Evolutionary conservation across 257 asterid genomes (phyloP).

Genomic region (Solanum infundibuliforme): DNA sequence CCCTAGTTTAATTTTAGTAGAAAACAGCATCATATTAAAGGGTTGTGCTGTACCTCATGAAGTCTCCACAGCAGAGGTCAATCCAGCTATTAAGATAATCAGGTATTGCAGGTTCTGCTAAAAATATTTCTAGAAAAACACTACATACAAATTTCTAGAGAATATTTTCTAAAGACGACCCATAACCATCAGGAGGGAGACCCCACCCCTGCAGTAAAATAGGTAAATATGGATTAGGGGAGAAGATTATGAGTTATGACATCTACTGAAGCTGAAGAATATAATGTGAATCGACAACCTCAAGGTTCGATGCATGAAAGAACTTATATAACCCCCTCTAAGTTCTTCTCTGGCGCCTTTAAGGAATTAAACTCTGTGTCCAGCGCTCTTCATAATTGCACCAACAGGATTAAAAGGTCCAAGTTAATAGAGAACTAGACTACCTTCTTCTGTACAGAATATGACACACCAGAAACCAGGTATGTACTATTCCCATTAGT

Average conservation of each 20-base stretch:
- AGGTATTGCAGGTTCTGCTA: neutral
- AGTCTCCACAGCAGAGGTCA: neutral
- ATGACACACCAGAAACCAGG: neutral
- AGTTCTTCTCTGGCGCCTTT: neutral
- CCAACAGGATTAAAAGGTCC: neutral
- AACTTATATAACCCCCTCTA: neutral
- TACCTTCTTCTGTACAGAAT: neutral
- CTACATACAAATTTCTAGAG: neutral
- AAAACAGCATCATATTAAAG: neutral
- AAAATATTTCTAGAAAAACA: neutral
- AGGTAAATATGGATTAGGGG: neutral
- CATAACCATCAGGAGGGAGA: neutral
- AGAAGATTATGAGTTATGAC: neutral
- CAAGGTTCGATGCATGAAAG: neutral
- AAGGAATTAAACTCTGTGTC: neutral
- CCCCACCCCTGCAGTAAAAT: neutral
- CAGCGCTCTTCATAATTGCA: neutral
- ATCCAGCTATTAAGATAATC: neutral
- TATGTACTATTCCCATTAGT: neutral
- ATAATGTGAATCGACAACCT: neutral
- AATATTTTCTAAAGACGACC: neutral
- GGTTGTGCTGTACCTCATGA: neutral
- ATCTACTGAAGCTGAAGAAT: neutral
- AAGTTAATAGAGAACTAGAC: neutral
- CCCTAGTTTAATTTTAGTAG: neutral